Conservation (phyloP, 2,329 filamentous ascomycete species). For the Aspergillus viridinutans region DNA sequence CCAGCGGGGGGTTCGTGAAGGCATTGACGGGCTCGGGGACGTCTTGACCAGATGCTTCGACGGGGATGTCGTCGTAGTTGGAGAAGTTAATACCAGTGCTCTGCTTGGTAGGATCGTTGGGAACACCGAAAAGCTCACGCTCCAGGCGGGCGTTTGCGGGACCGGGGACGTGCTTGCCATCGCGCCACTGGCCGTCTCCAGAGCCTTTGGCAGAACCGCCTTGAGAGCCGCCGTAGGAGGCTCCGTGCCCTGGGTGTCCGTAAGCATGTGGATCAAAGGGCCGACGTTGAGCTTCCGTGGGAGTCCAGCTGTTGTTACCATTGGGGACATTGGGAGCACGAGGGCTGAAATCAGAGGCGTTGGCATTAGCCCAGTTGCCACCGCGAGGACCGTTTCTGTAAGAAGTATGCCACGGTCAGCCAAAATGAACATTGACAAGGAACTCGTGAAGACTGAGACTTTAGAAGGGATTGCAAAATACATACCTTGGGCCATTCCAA, state of each 20-base stretch:
- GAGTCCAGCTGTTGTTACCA: constrained; percentile 37
- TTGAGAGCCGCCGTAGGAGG: constrained; percentile 22
- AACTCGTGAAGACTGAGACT: background rate
- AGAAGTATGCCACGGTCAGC: constrained; percentile 12
- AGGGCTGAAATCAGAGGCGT: constrained; percentile 55
- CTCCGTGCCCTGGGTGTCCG: constrained; percentile 51
- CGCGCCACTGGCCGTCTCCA: constrained; percentile 92
- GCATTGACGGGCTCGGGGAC: constrained; percentile 86
- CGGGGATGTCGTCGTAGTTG: constrained; percentile 99
- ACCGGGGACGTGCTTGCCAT: constrained; percentile 92
- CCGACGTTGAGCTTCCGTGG: constrained; percentile 35
- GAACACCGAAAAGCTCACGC: constrained; percentile 88
- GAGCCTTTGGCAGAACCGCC: constrained; percentile 64
- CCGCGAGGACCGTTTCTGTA: constrained; percentile 30
- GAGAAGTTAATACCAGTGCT: constrained; percentile 99
- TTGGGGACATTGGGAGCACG: constrained; percentile 31
- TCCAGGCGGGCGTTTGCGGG: constrained; percentile 84
- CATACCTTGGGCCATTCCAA: constrained; percentile 33
- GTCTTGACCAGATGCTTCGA: constrained; percentile 90
- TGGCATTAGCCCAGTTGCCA: constrained; percentile 53
- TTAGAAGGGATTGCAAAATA: constrained; percentile 6
- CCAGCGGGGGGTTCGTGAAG: constrained; percentile 92
- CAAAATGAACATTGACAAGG: constrained; percentile 3
- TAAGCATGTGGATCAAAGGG: constrained; percentile 60
- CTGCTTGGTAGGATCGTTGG: constrained; percentile 91